Percentiles rank a stretch among this genome's conserved stretches.
These are phyloP conservation scores for Euphorbia celastroides DNA, from an alignment of 441 rosid genomes.

Conservation along the genomic window DNA sequence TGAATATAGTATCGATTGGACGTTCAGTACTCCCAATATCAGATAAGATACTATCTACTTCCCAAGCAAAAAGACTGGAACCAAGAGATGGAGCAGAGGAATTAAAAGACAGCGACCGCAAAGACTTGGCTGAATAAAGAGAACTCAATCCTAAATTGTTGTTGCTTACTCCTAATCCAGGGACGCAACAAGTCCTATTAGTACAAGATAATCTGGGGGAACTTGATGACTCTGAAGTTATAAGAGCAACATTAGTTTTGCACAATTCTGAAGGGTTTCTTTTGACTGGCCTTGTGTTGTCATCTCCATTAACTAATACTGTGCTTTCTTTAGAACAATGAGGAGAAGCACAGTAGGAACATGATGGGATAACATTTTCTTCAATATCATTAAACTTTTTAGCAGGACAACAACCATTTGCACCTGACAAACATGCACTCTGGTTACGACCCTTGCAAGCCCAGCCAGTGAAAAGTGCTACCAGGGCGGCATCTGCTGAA, in stretches of 20 bases:
- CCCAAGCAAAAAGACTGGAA: slow-evolving; percentile 67
- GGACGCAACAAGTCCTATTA: slow-evolving; percentile 44
- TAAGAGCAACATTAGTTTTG: slow-evolving; percentile 23
- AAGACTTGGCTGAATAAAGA: slow-evolving; percentile 48
- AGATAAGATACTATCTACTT: slow-evolving; percentile 38
- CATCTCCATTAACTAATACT: slow-evolving; percentile 20
- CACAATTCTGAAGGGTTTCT: slow-evolving; percentile 25
- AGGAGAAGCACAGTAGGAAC: slow-evolving; percentile 19
- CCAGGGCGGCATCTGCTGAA: slow-evolving; percentile 39
- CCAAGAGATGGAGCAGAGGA: slow-evolving; percentile 51
- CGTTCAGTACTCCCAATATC: slow-evolving; percentile 28
- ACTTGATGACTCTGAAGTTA: slow-evolving; percentile 12
- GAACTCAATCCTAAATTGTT: slow-evolving; percentile 41
- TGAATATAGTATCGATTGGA: slow-evolving; percentile 62
- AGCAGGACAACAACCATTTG: slow-evolving; percentile 50
- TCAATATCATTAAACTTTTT: slow-evolving; percentile 21
- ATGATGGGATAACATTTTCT: slow-evolving; percentile 26
- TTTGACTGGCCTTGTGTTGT: slow-evolving; percentile 29
- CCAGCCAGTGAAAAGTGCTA: slow-evolving; percentile 68
- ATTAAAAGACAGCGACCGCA: slow-evolving; percentile 43
- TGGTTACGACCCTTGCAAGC: slow-evolving; percentile 56
- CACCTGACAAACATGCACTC: slow-evolving; percentile 42
- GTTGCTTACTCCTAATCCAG: slow-evolving; percentile 47
- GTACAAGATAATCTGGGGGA: slow-evolving; percentile 19
- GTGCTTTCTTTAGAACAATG: slow-evolving; percentile 23